Evolutionary conservation across 116 monocot genomes (phyloP).

Genomic region (Zostera marina): DNA sequence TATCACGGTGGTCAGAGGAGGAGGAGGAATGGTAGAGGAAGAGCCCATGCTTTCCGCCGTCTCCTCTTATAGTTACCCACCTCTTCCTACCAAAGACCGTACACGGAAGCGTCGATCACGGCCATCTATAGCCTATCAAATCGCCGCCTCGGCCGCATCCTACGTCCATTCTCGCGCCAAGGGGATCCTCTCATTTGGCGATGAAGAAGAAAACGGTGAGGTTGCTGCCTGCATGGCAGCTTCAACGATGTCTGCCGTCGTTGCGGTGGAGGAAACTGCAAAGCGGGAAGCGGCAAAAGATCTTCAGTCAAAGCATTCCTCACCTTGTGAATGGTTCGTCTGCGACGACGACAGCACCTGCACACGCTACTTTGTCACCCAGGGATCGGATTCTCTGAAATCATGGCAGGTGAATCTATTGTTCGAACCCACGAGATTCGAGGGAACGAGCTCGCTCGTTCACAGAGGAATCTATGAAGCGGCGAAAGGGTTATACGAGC

Average conservation of each 20-base stretch:
- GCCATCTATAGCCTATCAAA: conserved; percentile 42
- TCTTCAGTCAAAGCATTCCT: conserved; percentile 54
- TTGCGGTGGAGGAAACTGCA: conserved; percentile 65
- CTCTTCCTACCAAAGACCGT: conserved; percentile 15
- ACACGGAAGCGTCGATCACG: conserved; percentile 6
- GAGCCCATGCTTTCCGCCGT: too few species aligned
- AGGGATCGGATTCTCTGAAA: conserved; percentile 80
- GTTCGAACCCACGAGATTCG: conserved; percentile 81
- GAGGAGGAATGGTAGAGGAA: too few species aligned
- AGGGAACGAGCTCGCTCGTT: conserved; percentile 58
- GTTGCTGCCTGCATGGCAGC: conserved; percentile 66
- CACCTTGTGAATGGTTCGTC: conserved; percentile 91
- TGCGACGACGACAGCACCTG: conserved; percentile 52
- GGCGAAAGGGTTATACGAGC: conserved; percentile 83
- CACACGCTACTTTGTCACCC: conserved; percentile 65
- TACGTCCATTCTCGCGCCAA: conserved; percentile 45
- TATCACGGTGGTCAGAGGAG: background rate
- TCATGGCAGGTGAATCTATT: conserved; percentile 93
- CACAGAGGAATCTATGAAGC: conserved; percentile 95
- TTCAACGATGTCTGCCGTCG: conserved; percentile 74
- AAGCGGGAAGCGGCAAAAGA: conserved; percentile 60
- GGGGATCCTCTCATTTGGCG: conserved; percentile 25
- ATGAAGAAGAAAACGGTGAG: conserved; percentile 10
- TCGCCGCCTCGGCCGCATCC: conserved; percentile 75
- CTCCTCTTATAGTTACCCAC: background rate